These are phyloP conservation scores for Rubia peregrina DNA, from an alignment of 305 asterid genomes.

Conservation along the genomic window DNA sequence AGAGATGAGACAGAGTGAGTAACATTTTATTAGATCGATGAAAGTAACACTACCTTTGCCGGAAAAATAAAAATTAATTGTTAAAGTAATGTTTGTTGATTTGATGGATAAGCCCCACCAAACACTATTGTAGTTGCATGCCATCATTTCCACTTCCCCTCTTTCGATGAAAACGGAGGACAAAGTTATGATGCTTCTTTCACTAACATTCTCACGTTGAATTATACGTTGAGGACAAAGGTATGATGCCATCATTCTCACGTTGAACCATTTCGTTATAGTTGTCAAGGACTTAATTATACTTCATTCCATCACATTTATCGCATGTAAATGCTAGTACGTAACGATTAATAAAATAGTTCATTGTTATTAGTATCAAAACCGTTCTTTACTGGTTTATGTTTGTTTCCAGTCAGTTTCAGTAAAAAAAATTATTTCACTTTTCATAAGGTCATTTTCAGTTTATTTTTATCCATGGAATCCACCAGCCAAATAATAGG, in stretches of 20 bases:
- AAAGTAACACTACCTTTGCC: neutral
- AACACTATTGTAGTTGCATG: conserved; percentile 8
- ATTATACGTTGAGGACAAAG: too few relatives aligned
- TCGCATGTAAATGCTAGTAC: conserved; percentile 1
- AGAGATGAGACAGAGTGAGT: too few relatives aligned
- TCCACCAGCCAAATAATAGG: conserved; percentile 44
- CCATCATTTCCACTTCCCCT: conserved; percentile 1
- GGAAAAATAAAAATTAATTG: neutral
- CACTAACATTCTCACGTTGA: neutral
- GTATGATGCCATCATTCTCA: too few relatives aligned
- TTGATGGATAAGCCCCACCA: neutral
- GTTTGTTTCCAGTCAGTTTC: too few relatives aligned
- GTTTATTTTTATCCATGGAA: too few relatives aligned
- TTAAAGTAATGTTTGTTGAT: neutral
- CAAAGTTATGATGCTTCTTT: conserved; percentile 9
- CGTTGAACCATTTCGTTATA: neutral
- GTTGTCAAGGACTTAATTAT: conserved; percentile 7
- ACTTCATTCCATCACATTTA: neutral
- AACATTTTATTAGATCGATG: too few relatives aligned
- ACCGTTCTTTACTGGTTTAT: too few relatives aligned
- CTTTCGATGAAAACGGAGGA: conserved; percentile 6
- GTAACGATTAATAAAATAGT: too few relatives aligned
- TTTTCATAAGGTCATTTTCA: too few relatives aligned
- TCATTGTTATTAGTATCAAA: too few relatives aligned
- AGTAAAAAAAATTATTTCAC: too few relatives aligned